Conservation (phyloP, 2,329 filamentous ascomycete species). For the Microthyrium microscopicum region DNA sequence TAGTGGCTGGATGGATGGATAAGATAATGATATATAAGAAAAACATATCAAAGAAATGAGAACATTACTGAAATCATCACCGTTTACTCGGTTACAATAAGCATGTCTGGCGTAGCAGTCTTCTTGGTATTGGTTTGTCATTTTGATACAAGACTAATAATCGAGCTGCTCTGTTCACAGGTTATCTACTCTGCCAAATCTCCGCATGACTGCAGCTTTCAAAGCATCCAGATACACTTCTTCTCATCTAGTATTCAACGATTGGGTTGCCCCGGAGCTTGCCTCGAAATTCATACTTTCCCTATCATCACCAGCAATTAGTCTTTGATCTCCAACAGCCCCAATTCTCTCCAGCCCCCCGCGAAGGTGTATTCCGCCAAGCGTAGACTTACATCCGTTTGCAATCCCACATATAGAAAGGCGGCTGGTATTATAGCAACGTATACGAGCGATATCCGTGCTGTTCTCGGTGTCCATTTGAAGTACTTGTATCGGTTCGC, state of each 20-base stretch:
- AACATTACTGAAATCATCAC: no score
- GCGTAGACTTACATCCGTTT: conserved; percentile 59
- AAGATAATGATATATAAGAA: no score
- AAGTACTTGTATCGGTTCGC: conserved; percentile 86
- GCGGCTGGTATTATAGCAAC: conserved; percentile 54
- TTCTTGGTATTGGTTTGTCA: no score
- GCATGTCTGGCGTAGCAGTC: no score
- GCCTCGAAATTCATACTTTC: conserved; percentile 67
- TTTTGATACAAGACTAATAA: no score
- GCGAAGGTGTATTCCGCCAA: background rate
- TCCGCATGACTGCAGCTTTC: no score
- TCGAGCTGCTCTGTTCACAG: no score
- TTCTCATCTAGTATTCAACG: conserved; percentile 62
- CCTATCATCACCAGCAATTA: conserved; percentile 34
- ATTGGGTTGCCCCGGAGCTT: conserved; percentile 83
- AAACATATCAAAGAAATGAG: no score
- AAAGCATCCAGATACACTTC: no score
- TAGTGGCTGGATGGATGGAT: no score
- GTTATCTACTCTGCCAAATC: no score
- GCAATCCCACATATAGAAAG: conserved; percentile 56
- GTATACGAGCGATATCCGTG: conserved; percentile 64
- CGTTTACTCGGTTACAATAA: no score
- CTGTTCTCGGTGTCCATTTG: conserved; percentile 76
- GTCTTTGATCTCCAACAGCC: conserved; percentile 11
- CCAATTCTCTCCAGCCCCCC: conserved; percentile 7